Conservation (phyloP, 1,139 yeast species). For the Debaryomyces coudertii region DNA sequence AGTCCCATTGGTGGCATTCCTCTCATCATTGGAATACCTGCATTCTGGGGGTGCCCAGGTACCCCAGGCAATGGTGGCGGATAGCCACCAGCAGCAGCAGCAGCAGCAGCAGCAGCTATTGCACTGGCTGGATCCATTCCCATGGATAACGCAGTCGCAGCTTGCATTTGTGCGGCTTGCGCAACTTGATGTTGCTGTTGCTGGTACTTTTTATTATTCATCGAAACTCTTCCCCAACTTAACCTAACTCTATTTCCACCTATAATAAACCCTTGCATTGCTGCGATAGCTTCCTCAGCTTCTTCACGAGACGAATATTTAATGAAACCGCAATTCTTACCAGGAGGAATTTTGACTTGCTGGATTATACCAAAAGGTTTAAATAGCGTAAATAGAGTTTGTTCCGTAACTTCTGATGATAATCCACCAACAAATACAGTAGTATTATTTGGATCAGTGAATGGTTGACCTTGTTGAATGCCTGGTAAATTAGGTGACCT, state of each 20-base stretch:
- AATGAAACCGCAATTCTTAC: conserved; percentile 93
- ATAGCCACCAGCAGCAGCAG: conserved; percentile 27
- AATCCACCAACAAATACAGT: conserved; percentile 96
- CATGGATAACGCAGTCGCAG: conserved; percentile 40
- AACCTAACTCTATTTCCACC: conserved; percentile 84
- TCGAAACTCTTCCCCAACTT: conserved; percentile 79
- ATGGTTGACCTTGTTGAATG: conserved; percentile 36
- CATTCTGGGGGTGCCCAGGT: conserved; percentile 10
- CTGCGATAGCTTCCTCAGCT: conserved; percentile 87
- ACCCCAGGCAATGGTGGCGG: conserved; percentile 17
- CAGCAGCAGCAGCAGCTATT: conserved; percentile 29
- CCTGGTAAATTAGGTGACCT: neutral
- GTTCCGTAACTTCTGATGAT: conserved; percentile 74
- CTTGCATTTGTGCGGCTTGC: conserved; percentile 40
- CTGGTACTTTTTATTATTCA: conserved; percentile 36
- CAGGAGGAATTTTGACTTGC: conserved; percentile 86
- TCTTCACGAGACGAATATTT: conserved; percentile 77
- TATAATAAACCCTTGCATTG: conserved; percentile 91
- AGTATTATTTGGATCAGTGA: conserved; percentile 79
- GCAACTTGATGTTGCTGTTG: conserved; percentile 39
- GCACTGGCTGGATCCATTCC: conserved; percentile 41
- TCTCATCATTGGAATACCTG: conserved; percentile 9
- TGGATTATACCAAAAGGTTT: conserved; percentile 84
- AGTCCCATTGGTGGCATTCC: conserved; percentile 18
- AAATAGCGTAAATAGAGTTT: conserved; percentile 71